These are phyloP conservation scores for Ustilago hordei DNA, from an alignment of 1,284 basidiomycete genomes.

Conservation along the genomic window DNA sequence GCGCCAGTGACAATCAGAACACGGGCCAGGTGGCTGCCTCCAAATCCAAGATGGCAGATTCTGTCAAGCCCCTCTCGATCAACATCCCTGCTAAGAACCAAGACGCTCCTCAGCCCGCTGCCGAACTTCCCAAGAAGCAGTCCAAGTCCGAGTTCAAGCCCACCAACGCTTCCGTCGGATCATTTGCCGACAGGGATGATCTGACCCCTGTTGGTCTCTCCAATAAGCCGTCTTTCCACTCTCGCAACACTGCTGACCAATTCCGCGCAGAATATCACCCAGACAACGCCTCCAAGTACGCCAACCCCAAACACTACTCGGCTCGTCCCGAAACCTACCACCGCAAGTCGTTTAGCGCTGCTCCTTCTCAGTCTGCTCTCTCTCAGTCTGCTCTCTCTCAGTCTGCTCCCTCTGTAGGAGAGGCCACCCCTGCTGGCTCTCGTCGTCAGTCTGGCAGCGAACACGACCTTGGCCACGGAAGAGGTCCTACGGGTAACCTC, in stretches of 20 bases:
- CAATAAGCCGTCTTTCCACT: conserved; percentile 57
- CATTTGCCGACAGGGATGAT: conserved; percentile 20
- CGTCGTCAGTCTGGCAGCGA: conserved; percentile 39
- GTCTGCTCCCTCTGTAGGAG: conserved; percentile 33
- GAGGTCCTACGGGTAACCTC: conserved; percentile 51
- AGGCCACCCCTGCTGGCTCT: conserved; percentile 34
- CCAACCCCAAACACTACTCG: conserved; percentile 62
- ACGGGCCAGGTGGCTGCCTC: conserved; percentile 7
- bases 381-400: conserved; percentile 12
- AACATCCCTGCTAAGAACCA: conserved; percentile 42
- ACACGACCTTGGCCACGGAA: conserved; percentile 47
- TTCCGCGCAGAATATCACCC: conserved; percentile 55
- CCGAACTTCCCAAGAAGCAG: conserved; percentile 52
- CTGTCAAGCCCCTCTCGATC: conserved; percentile 40
- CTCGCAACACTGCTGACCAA: conserved; percentile 45
- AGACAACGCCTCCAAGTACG: conserved; percentile 53
- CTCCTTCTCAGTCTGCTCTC: conserved; percentile 20
- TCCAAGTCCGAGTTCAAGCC: conserved; percentile 29
- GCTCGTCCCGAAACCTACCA: conserved; percentile 61
- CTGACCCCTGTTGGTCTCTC: conserved; percentile 37
- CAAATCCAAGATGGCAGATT: conserved; percentile 22
- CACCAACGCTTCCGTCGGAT: conserved; percentile 14
- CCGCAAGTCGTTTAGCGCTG: conserved; percentile 50
- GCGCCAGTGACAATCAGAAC: conserved; percentile 9
- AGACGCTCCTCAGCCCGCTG: conserved; percentile 9